Base-by-base conservation (phyloP, 345 rosid genomes). In the Moricandia arvensis region DNA sequence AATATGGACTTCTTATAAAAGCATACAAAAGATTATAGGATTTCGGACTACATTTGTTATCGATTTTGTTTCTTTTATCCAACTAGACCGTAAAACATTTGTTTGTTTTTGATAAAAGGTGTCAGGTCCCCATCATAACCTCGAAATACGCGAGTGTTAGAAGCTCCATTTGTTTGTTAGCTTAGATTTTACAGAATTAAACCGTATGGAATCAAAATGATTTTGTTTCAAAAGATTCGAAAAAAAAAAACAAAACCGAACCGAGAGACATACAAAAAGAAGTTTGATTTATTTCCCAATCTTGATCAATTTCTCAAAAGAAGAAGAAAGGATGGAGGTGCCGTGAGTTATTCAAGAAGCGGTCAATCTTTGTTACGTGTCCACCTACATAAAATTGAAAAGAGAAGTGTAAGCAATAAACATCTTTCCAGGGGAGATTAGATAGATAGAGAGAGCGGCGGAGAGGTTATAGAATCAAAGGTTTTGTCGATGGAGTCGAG, bases 401-500 rank as follows among this genome's bases (percentile, higher is more conserved):
- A 64, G 71, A 74, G 34, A 41, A 37, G 35, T 6, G 17, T 3
- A 53, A 53, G 63, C 60, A 73, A 73, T 31, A 73, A 27, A 64
- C 63, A 63, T 27, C 29, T 62, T 35, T 33, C 26, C 37, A 61
- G 1, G 6, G 54, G 55, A 53, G 58, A 17, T 7, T 37, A 37
- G 3, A 37, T 37, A 37, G 43, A 29, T 29, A 38, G 30, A 49
- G 43, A 24, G 47, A 62, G 71, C 53, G 63, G 63, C 30, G 55
- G 35, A 29, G 21, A 59, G 24, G 38, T 7, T 31, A 4, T 11
- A 59, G 75, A 76, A 63, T n/a, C 59, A 62, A 61, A 45, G 59
- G 30, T 27, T n/a, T 51, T 54, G 51, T 16, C 58, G 35, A 78
- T 85, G 91, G 87, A 81, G 69, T 67, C 91, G 34, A 30, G 30